Evolutionary conservation across 495 filamentous ascomycete genomes (phyloP), one percentile per base, ranked within the genome.

Genomic region (Penicillium desertorum): DNA sequence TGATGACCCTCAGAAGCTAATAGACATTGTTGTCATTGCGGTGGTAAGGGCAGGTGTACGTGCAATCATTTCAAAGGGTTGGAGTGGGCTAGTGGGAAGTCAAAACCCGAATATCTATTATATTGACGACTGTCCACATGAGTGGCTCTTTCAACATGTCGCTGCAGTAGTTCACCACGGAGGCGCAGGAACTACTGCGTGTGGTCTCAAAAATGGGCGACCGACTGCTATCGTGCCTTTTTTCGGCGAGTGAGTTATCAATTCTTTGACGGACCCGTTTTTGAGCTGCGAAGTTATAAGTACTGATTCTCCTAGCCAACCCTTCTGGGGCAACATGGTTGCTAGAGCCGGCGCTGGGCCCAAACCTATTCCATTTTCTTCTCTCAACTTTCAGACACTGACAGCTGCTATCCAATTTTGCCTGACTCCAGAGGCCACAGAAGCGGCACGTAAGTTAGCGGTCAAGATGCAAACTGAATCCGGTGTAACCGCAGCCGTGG

Each of bases 401-500:
- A 11, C 45, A 2, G 25, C 16, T n/a, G 45, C 45, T 4, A 47
- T 47, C 12, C 45, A 32, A 17, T 47, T 30, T 32, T 47, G 45
- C 16, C 45, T 37, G 0, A 82, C 77, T 0, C 80, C 81, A 0
- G 79, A 87, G 52, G 85, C 88, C 2, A 65, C 71, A 27, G 58
- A 72, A 20, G 83, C 80, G 2, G 87, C 84, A 12, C 62, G 79
- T 34, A 74, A 81, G 37, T 83, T 93, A 30, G 80, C 88, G 7
- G 61, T 77, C 53, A 71, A 76, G 51, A 91, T 92, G 60, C 83
- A 79, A 27, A 62, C 69, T 8, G 90, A 95, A 61, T 80, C 89
- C 56, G 91, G 91, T 0, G 89, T 89, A 0, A 70, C 79, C 50
- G 90, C 90, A 46, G 89, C 89, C 0, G 89, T 91, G 5, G 71